A percentile compares a stretch with the other conserved stretches of the same genome.
phyloP scores from a whole-genome alignment of 2,329 filamentous ascomycete species.

The Pezicula neosporulosa region DNA sequence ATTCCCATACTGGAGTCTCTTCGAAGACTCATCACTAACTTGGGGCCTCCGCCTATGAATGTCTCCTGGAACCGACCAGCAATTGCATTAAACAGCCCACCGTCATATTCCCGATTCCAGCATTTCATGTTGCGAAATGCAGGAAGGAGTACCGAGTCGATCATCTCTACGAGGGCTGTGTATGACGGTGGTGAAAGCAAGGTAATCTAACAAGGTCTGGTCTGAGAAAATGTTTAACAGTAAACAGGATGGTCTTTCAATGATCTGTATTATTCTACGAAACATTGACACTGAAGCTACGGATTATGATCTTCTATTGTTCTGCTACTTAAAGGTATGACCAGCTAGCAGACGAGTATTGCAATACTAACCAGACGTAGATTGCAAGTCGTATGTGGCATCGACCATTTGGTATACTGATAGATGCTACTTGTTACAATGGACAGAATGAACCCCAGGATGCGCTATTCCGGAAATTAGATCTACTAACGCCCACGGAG shows the following conservation, averaged over 20 bases:
- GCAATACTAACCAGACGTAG: conserved; percentile 29
- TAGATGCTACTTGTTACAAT: conserved; percentile 68
- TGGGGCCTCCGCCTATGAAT: conserved; percentile 64
- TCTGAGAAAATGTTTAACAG: conserved; percentile 4
- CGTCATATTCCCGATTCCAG: conserved; percentile 65
- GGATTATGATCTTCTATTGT: conserved; percentile 63
- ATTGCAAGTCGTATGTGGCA: conserved; percentile 70
- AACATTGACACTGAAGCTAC: conserved; percentile 64
- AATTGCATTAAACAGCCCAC: conserved; percentile 60
- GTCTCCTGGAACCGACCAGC: conserved; percentile 67
- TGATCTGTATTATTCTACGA: conserved; percentile 66
- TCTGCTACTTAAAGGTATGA: conserved; percentile 63
- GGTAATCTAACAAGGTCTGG: conserved; percentile 29
- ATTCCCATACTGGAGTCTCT: conserved; percentile 58
- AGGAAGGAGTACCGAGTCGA: conserved; percentile 61
- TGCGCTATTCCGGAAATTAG: conserved; percentile 60
- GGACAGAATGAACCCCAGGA: conserved; percentile 65
- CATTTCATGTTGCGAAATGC: conserved; percentile 71
- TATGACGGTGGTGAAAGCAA: conserved; percentile 71
- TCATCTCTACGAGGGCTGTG: conserved; percentile 60
- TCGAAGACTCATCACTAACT: conserved; percentile 59
- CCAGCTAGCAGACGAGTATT: not conserved
- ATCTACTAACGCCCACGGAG: conserved; percentile 59
- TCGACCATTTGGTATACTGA: conserved; percentile 62
- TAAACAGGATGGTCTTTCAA: conserved; percentile 57